A percentile compares a stretch with the other conserved stretches of the same genome.
These are phyloP conservation scores for Tetrapyrgos nigripes DNA, from an alignment of 1,284 basidiomycete species.

Conservation along the genomic window DNA sequence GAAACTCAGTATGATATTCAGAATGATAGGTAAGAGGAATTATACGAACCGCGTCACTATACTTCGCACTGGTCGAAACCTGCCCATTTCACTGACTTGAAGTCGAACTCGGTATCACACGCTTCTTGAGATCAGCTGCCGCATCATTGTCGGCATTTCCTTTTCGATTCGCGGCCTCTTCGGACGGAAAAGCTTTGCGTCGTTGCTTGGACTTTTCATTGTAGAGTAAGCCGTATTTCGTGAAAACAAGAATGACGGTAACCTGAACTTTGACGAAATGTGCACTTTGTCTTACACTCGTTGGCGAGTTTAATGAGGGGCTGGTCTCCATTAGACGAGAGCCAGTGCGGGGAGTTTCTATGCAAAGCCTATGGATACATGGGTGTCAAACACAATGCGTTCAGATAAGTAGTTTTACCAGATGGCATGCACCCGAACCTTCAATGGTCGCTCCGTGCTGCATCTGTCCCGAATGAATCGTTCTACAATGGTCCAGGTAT, in stretches of 20 bases:
- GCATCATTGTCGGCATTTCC: conserved; percentile 5
- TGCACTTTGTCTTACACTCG: neutral
- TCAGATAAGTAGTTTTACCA: neutral
- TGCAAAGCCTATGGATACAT: neutral
- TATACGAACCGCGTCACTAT: neutral
- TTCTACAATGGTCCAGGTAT: neutral
- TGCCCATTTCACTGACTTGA: neutral
- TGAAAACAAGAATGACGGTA: conserved; percentile 34
- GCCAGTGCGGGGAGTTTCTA: conserved; percentile 16
- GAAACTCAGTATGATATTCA: neutral
- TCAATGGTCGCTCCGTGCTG: neutral
- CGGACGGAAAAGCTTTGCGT: too few relatives aligned
- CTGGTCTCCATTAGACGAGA: conserved; percentile 14
- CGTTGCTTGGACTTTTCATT: conserved; percentile 6
- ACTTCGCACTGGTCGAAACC: neutral
- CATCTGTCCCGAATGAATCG: neutral
- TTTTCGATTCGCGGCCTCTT: conserved; percentile 14
- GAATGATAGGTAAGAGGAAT: neutral
- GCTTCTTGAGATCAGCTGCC: neutral
- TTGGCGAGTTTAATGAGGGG: neutral
- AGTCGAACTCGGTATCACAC: neutral
- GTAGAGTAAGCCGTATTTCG: conserved; percentile 31
- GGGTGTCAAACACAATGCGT: neutral
- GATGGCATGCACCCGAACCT: neutral
- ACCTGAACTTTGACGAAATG: conserved; percentile 17